phyloP scores from a whole-genome alignment of 2,329 filamentous ascomycete species.

The Thyridium curvatum region DNA sequence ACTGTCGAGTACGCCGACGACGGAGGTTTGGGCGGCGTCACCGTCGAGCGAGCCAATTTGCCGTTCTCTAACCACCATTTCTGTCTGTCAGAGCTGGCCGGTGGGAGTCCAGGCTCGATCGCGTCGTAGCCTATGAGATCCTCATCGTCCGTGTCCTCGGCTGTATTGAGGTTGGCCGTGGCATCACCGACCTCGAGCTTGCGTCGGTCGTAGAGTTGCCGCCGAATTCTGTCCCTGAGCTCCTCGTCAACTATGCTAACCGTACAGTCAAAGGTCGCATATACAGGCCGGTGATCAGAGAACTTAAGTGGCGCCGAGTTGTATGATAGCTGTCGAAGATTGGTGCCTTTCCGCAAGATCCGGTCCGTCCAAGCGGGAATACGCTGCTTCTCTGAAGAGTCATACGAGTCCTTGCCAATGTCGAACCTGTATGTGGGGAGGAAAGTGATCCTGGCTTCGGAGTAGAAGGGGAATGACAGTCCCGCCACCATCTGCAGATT shows the following conservation, averaged over 20 bases:
- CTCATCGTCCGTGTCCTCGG: conserved; percentile 64
- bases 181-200: conserved; percentile 60
- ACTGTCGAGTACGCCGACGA: conserved; percentile 47
- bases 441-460: conserved; percentile 82
- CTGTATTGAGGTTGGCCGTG: conserved; percentile 44
- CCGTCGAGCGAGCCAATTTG: conserved; percentile 66
- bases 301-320: conserved; percentile 76
- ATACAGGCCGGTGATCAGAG: conserved; percentile 95
- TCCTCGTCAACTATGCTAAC: conserved; percentile 76
- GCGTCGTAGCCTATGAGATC: conserved; percentile 76
- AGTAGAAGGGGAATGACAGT: conserved; percentile 84
- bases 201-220: conserved; percentile 66
- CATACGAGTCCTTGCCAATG: conserved; percentile 79
- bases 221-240: conserved; percentile 65
- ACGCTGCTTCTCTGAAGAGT: conserved; percentile 90
- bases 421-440: conserved; percentile 95
- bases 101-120: conserved; percentile 69
- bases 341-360: conserved; percentile 78
- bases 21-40: conserved; percentile 54
- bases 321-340: conserved; percentile 78
- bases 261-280: conserved; percentile 77
- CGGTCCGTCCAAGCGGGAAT: conserved; percentile 98
- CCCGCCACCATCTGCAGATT: conserved; percentile 96
- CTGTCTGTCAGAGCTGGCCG: conserved; percentile 60
- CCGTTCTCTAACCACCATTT: conserved; percentile 68